Percentiles rank a stretch among this genome's conserved stretches.
phyloP scores from a whole-genome alignment of 2,329 filamentous ascomycete species.

The Shiraia bambusicola region DNA sequence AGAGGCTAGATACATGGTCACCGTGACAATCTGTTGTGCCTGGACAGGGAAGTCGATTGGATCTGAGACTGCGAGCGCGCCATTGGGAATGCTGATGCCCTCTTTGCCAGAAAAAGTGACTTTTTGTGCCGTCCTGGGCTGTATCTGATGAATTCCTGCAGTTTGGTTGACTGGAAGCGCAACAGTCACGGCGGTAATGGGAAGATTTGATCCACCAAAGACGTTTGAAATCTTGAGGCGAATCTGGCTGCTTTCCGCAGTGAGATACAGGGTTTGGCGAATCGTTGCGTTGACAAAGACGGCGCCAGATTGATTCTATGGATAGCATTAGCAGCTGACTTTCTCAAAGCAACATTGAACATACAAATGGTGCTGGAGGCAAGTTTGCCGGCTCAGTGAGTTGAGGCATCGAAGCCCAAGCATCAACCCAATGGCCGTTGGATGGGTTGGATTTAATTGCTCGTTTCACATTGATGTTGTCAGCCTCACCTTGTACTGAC shows the following conservation, averaged over 20 bases:
- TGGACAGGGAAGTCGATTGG: conserved; percentile 58
- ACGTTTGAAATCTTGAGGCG: conserved; percentile 66
- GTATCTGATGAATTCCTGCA: conserved; percentile 56
- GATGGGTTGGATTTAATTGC: conserved; percentile 28
- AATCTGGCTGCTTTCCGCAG: conserved; percentile 58
- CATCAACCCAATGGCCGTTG: conserved; percentile 59
- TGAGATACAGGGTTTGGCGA: conserved; percentile 65
- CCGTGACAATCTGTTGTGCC: conserved; percentile 55
- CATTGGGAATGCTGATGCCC: conserved; percentile 55
- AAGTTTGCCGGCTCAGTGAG: conserved; percentile 56
- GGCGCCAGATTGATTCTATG: conserved; percentile 54
- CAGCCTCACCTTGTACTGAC: conserved; percentile 13
- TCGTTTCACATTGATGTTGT: conserved; percentile 6
- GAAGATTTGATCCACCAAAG: conserved; percentile 62
- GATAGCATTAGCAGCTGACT: conserved; percentile 6
- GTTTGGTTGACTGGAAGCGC: conserved; percentile 57
- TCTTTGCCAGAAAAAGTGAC: conserved; percentile 59
- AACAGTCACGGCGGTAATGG: conserved; percentile 61
- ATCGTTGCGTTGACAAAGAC: conserved; percentile 64
- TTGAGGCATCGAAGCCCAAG: conserved; percentile 68
- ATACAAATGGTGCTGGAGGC: conserved; percentile 58
- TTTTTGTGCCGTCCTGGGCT: conserved; percentile 52
- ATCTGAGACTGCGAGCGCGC: conserved; percentile 61
- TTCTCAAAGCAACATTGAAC: conserved; percentile 3
- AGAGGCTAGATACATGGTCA: conserved; percentile 59